These are phyloP conservation scores for Zygoascus sp. DNA, from an alignment of 1,139 yeast species.

Conservation along the genomic window DNA sequence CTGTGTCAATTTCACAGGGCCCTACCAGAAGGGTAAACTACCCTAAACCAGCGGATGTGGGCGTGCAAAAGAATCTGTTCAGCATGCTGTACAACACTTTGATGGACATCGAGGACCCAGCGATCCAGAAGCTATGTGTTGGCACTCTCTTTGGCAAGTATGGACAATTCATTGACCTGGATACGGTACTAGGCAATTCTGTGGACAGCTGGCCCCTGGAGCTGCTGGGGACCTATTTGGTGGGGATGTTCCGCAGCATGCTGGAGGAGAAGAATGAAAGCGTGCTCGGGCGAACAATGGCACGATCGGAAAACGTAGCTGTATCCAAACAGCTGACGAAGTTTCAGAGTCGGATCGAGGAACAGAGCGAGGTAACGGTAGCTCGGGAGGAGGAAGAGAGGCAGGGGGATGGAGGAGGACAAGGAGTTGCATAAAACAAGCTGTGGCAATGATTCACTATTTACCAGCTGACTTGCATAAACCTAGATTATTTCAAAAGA, in stretches of 20 bases:
- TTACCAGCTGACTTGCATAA: too few relatives aligned
- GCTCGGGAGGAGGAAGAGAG: background rate
- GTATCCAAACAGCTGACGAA: constrained; percentile 18
- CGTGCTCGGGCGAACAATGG: constrained; percentile 23
- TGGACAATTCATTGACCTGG: constrained; percentile 31
- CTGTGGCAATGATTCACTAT: too few relatives aligned
- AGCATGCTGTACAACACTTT: constrained; percentile 28
- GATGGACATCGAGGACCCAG: constrained; percentile 25
- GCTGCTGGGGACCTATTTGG: constrained; percentile 29
- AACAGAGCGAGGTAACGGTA: background rate
- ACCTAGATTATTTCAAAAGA: too few relatives aligned
- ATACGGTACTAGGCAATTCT: constrained; percentile 29
- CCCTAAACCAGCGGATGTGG: constrained; percentile 8
- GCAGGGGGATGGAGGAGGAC: background rate
- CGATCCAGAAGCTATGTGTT: constrained; percentile 26
- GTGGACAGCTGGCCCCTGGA: constrained; percentile 38
- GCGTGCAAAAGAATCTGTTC: constrained; percentile 28
- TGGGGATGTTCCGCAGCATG: constrained; percentile 22
- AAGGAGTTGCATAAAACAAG: background rate
- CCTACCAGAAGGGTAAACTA: constrained; percentile 11
- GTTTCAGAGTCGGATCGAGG: constrained; percentile 1
- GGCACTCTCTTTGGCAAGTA: constrained; percentile 31
- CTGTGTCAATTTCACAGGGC: constrained; percentile 12
- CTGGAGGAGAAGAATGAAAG: constrained; percentile 25
- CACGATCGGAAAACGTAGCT: constrained; percentile 27